These are phyloP conservation scores for Wickerhamiella spandovensis DNA, from an alignment of 805 yeast species.

Conservation along the genomic window DNA sequence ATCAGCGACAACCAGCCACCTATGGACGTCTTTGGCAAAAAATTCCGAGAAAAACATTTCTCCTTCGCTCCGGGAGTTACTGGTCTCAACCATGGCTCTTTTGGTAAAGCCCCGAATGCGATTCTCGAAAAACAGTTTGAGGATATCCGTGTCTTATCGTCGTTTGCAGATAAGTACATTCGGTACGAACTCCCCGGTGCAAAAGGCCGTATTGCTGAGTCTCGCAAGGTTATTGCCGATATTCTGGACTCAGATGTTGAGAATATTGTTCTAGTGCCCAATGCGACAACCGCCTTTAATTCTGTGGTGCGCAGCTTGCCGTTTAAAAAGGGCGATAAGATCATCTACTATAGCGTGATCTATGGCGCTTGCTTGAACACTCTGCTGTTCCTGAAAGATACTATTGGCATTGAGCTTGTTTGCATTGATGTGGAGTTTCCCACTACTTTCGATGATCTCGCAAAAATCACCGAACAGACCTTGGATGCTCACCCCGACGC, in stretches of 20 bases:
- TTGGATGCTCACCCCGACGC: conserved; percentile 22
- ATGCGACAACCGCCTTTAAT: conserved; percentile 51
- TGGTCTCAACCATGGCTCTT: conserved; percentile 54
- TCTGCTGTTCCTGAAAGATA: conserved; percentile 19
- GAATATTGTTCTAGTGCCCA: conserved; percentile 40
- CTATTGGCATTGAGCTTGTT: conserved; percentile 26
- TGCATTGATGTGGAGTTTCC: conserved; percentile 34
- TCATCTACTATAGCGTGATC: conserved; percentile 36
- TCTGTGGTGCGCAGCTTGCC: conserved; percentile 42
- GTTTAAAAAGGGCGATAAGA: conserved; percentile 38
- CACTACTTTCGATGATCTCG: conserved; percentile 30
- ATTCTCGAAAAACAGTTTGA: conserved; percentile 30
- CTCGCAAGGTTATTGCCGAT: conserved; percentile 27
- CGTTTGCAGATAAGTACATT: conserved; percentile 37
- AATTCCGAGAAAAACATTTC: conserved; percentile 36
- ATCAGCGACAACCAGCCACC: neutral
- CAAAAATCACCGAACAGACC: conserved; percentile 20
- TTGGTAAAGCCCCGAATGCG: conserved; percentile 40
- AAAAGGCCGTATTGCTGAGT: conserved; percentile 7
- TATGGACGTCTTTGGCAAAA: conserved; percentile 32
- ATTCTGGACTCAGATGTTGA: conserved; percentile 36
- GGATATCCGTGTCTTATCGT: conserved; percentile 21
- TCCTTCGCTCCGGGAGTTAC: conserved; percentile 28
- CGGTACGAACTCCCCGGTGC: conserved; percentile 19
- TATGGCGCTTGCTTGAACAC: conserved; percentile 46